Evolutionary conservation across 2,329 filamentous ascomycete genomes (phyloP).

Genomic region (Tolypocladium pustulatum): DNA sequence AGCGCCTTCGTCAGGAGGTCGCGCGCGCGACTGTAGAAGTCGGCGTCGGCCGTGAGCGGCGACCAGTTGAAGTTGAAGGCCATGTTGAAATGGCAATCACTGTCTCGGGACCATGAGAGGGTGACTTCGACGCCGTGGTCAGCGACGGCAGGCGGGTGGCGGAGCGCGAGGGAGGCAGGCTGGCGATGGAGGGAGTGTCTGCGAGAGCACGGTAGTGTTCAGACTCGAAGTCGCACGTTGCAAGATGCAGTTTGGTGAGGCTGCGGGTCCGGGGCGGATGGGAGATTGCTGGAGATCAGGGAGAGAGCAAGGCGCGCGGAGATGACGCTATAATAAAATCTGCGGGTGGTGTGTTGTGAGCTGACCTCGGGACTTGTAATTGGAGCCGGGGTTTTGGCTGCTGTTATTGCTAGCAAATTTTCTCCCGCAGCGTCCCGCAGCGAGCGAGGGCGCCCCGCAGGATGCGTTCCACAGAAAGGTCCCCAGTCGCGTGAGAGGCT

Average conservation of each 20-base stretch:
- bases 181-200: not conserved
- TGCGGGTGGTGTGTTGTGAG: not conserved
- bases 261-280: not conserved
- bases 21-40: constrained; percentile 80
- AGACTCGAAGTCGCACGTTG: not conserved
- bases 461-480: not conserved
- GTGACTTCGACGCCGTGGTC: constrained; percentile 7
- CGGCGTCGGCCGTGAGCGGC: constrained; percentile 89
- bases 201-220: not conserved
- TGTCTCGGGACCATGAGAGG: constrained; percentile 22
- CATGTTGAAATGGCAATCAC: constrained; percentile 54
- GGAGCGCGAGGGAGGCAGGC: not conserved
- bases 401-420: not conserved
- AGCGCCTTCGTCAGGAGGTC: constrained; percentile 90
- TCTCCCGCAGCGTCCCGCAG: not conserved
- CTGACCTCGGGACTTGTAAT: not conserved
- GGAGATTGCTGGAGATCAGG: not conserved
- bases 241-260: not conserved
- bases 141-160: constrained; percentile 4
- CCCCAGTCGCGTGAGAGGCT: not conserved
- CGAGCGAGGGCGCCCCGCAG: not conserved
- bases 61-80: constrained; percentile 99
- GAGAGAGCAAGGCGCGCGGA: not conserved
- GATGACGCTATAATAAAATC: constrained; percentile 3
- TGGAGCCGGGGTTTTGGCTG: not conserved